Conservation (phyloP, 2,329 filamentous ascomycete species). For the Diaporthe sp. region DNA sequence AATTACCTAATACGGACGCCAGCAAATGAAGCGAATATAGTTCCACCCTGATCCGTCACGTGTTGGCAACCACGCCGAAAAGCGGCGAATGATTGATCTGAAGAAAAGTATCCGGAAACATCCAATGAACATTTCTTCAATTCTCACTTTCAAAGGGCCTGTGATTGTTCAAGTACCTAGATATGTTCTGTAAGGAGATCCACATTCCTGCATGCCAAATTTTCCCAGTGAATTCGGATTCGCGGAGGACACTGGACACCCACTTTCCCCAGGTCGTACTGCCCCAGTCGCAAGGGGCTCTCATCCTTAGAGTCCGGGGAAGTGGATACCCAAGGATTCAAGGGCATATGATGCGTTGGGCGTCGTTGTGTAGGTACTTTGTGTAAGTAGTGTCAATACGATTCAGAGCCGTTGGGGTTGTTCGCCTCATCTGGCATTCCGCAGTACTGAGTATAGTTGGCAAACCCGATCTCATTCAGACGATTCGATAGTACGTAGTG, state of each 20-base stretch:
- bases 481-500: not conserved
- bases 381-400: constrained; percentile 1
- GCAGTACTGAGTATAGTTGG: not conserved
- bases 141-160: not conserved
- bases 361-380: not conserved
- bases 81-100: not conserved
- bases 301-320: not conserved
- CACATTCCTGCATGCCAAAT: constrained; percentile 1
- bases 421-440: not conserved
- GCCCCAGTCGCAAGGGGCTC: not conserved
- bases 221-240: not conserved
- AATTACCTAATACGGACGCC: not conserved
- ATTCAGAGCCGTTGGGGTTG: not conserved
- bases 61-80: constrained; percentile 7
- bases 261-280: constrained; percentile 1
- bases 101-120: not conserved
- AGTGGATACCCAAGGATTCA: not conserved
- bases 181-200: constrained; percentile 2
- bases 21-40: not conserved
- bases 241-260: not conserved
- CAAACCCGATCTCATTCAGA: not conserved
- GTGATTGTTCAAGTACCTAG: not conserved
- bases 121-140: constrained; percentile 13
- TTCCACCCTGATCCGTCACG: constrained; percentile 16
- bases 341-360: not conserved